Evolutionary conservation across 2,329 filamentous ascomycete genomes (phyloP).

Genomic region (Fusarium scirpi): DNA sequence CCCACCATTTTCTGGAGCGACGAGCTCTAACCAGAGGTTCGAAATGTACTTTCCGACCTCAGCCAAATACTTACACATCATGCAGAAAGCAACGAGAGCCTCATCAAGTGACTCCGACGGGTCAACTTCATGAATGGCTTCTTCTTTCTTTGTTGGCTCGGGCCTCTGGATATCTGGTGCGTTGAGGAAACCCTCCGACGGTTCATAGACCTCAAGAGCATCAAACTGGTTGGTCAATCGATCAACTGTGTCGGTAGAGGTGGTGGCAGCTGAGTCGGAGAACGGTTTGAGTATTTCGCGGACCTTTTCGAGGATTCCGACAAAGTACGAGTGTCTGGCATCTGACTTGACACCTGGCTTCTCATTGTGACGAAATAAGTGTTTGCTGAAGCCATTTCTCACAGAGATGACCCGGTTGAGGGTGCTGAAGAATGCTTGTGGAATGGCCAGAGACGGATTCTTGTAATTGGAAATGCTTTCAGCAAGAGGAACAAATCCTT

Average conservation of each 20-base stretch:
- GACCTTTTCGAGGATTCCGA: slow-evolving; percentile 52
- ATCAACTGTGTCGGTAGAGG: neutral
- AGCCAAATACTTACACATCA: slow-evolving; percentile 49
- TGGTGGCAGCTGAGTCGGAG: neutral
- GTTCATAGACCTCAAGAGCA: neutral
- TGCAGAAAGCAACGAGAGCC: slow-evolving; percentile 43
- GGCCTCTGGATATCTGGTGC: slow-evolving; percentile 39
- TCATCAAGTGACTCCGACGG: slow-evolving; percentile 41
- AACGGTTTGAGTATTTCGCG: slow-evolving; percentile 43
- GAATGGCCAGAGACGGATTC: slow-evolving; percentile 44
- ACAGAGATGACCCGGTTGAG: slow-evolving; percentile 55
- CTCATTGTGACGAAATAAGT: slow-evolving; percentile 34
- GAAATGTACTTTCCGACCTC: slow-evolving; percentile 22
- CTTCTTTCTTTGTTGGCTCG: slow-evolving; percentile 8
- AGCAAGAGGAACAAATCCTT: slow-evolving; percentile 54
- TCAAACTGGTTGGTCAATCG: neutral
- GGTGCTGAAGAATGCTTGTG: slow-evolving; percentile 47
- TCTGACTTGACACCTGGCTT: slow-evolving; percentile 40
- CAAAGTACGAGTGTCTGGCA: slow-evolving; percentile 50
- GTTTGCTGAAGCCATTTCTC: slow-evolving; percentile 47
- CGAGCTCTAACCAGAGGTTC: neutral
- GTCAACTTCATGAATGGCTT: slow-evolving; percentile 51
- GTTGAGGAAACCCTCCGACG: slow-evolving; percentile 49
- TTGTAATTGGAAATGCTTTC: slow-evolving; percentile 49
- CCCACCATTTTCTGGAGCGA: neutral